Evolutionary conservation across 2,329 filamentous ascomycete species (phyloP), one percentile per base, ranked within the genome.

Genomic region (Sordariomycetes sp.): DNA sequence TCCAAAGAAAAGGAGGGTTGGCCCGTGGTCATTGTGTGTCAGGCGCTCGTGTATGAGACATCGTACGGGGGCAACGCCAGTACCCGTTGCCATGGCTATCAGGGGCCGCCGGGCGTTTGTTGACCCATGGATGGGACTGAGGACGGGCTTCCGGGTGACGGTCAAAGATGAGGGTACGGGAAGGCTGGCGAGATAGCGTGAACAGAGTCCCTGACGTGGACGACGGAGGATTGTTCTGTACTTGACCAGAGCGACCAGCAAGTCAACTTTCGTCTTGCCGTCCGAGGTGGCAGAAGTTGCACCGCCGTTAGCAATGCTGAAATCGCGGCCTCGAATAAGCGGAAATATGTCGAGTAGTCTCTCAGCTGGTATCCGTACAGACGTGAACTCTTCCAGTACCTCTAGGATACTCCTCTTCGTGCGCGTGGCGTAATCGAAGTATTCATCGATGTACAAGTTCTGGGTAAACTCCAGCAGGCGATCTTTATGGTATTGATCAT

Each of bases 391-490:
- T 37, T 90, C 79, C 19, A 98, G 70, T 4, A 94, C 82, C 58
- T 98, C 92, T 6, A 98, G 65, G 37, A 96, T 94, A 38, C 84
- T 93, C 21, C 92, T 80, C 21, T 87, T 80, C 1, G 90, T 85
- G 8, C 92, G 79, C 1, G 88, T 88, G 2, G 92, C 92, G 53
- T 98, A 98, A 59, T 98, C 90, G 61, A 86, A 96, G 36, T 94
- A 80, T 46, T 98, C 92, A 46, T 96, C 87, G 6, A 90, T 75
- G 46, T 81, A 85, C 30, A 82, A 72, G 0, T 86, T 77, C 46
- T 82, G 74, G 2, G 79, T 79, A 47, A 98, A 92, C 51, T 98
- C 92, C 8, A 82, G 58, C 0, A 98, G 72, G 3, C 90, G 77
- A 40, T 92, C 82, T 46, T 76, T 78, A 48, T 98, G 90, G 47